These are phyloP conservation scores for Shiraia bambusicola DNA, from an alignment of 2,329 filamentous ascomycete species.

Conservation along the genomic window DNA sequence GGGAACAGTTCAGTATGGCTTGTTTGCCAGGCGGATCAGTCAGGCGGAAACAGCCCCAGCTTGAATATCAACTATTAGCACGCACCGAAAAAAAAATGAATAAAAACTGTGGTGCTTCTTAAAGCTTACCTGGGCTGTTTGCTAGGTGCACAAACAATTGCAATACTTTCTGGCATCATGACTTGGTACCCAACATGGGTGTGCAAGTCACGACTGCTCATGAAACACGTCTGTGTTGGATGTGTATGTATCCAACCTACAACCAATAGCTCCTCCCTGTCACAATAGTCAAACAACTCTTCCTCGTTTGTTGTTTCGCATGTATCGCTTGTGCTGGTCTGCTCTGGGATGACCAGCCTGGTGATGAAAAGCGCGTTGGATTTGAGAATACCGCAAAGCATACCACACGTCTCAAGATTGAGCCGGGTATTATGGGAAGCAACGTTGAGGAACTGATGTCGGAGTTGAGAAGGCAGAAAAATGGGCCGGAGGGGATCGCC, in stretches of 20 bases:
- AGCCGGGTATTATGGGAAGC: constrained; percentile 74
- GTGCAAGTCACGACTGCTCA: constrained; percentile 91
- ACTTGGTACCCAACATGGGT: constrained; percentile 93
- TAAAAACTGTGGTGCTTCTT: not conserved
- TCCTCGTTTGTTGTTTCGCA: constrained; percentile 91
- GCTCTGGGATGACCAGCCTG: constrained; percentile 84
- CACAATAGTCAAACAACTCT: constrained; percentile 85
- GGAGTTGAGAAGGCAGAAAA: constrained; percentile 78
- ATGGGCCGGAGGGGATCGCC: constrained; percentile 83
- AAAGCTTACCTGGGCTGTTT: constrained; percentile 72
- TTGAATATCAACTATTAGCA: constrained; percentile 38
- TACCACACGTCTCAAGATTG: constrained; percentile 92
- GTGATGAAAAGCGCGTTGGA: constrained; percentile 93
- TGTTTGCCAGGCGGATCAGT: constrained; percentile 90
- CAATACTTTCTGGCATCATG: constrained; percentile 94
- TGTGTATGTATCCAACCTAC: constrained; percentile 98
- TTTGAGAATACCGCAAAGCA: constrained; percentile 85
- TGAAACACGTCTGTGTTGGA: constrained; percentile 94
- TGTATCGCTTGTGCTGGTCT: constrained; percentile 85
- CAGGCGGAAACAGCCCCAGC: constrained; percentile 87
- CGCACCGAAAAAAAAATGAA: not conserved
- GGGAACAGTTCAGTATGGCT: constrained; percentile 76
- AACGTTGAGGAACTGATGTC: constrained; percentile 70
- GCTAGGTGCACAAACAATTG: constrained; percentile 90
- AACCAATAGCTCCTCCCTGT: constrained; percentile 77